A percentile compares a stretch with the other conserved stretches of the same genome.
These are phyloP conservation scores for Primulina eburnea DNA, from an alignment of 257 asterid species.

Conservation along the genomic window DNA sequence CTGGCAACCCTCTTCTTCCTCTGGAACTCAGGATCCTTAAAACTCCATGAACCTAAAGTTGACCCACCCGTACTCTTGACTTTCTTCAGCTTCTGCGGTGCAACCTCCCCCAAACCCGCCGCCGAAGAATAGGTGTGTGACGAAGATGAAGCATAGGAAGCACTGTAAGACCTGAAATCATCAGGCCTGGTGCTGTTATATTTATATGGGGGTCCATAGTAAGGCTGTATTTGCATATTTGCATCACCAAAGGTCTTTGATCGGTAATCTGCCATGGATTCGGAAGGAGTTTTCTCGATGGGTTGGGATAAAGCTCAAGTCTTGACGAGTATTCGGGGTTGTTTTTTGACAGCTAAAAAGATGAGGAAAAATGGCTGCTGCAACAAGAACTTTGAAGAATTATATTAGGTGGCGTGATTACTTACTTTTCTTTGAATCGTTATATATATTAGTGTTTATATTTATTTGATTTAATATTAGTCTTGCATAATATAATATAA, in stretches of 20 bases:
- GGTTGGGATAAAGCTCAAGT: conserved; percentile 20
- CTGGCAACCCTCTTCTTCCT: conserved; percentile 88
- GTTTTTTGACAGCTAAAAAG: conserved; percentile 22
- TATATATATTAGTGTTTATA: no score
- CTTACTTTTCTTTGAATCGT: neutral
- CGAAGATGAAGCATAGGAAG: conserved; percentile 35
- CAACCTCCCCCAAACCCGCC: conserved; percentile 24
- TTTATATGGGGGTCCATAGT: conserved; percentile 29
- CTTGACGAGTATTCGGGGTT: conserved; percentile 20
- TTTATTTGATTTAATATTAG: no score
- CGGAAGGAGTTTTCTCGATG: conserved; percentile 13
- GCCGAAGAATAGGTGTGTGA: conserved; percentile 21
- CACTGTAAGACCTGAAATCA: conserved; percentile 57
- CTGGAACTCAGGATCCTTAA: conserved; percentile 76
- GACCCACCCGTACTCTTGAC: conserved; percentile 43
- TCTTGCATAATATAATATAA: no score
- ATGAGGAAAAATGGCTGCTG: conserved; percentile 19
- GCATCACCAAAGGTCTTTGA: conserved; percentile 34
- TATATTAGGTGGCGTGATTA: neutral
- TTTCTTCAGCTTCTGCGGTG: conserved; percentile 52
- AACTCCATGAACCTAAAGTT: conserved; percentile 42
- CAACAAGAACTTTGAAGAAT: neutral
- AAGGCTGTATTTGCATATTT: conserved; percentile 43
- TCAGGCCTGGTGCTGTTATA: conserved; percentile 21
- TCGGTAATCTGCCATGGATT: conserved; percentile 48